A percentile compares a stretch with the other conserved stretches of the same genome.
phyloP scores from a whole-genome alignment of 208 protist species.

The Angomonas desouzai region DNA sequence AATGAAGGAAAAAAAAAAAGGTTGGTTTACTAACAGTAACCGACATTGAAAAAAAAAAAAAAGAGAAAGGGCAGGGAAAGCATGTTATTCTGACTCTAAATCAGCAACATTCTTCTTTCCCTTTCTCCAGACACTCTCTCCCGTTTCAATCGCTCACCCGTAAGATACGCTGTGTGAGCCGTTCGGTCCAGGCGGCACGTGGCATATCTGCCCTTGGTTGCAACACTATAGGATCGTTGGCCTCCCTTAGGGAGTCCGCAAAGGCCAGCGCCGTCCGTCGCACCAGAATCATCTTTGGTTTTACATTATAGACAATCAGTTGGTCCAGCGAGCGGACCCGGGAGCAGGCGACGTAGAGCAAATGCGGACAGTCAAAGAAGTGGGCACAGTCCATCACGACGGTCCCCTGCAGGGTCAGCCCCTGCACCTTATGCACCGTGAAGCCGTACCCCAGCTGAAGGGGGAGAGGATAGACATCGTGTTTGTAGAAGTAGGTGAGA shows the following conservation, averaged over 20 bases:
- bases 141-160: slow-evolving; percentile 8
- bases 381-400: slow-evolving; percentile 84
- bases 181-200: slow-evolving; percentile 27
- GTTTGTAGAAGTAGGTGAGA: slow-evolving; percentile 78
- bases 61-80: slow-evolving; percentile 3
- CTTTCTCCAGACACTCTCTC: not conserved
- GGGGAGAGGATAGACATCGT: slow-evolving; percentile 72
- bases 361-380: slow-evolving; percentile 87
- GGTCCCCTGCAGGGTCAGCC: slow-evolving; percentile 74
- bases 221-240: slow-evolving; percentile 19
- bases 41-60: slow-evolving; percentile 11
- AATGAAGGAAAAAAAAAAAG: slow-evolving; percentile 11
- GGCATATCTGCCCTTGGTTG: slow-evolving; percentile 2
- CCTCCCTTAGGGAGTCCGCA: slow-evolving; percentile 33
- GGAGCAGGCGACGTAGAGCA: slow-evolving; percentile 89
- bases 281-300: slow-evolving; percentile 75
- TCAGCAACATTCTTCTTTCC: too few species aligned
- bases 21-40: not conserved
- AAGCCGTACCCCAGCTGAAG: slow-evolving; percentile 89
- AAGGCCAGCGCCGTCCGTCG: slow-evolving; percentile 69
- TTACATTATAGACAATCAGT: slow-evolving; percentile 75
- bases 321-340: slow-evolving; percentile 77
- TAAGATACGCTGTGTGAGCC: slow-evolving; percentile 21
- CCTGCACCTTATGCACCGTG: slow-evolving; percentile 92
- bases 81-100: too few species aligned